These are phyloP conservation scores for Penicillium freii DNA, from an alignment of 2,329 filamentous ascomycete species.

Conservation along the genomic window DNA sequence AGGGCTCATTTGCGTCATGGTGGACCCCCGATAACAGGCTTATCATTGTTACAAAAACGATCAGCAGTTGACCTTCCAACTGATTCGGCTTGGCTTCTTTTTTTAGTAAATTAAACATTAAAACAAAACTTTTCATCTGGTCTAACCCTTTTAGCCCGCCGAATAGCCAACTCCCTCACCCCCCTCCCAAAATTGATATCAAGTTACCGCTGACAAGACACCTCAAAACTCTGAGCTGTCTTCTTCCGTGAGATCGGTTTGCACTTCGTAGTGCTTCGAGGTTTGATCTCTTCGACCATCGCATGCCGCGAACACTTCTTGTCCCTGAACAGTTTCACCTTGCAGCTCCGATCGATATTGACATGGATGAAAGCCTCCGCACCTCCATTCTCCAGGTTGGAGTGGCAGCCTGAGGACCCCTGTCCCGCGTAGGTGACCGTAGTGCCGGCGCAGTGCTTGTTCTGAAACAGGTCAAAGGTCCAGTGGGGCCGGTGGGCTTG, in stretches of 20 bases:
- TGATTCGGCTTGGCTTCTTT: too few relatives aligned
- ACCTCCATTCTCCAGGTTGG: constrained; percentile 1
- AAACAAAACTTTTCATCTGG: neutral
- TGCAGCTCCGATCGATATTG: constrained; percentile 9
- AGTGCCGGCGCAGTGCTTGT: constrained; percentile 4
- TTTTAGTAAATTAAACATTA: neutral
- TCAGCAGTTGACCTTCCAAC: neutral
- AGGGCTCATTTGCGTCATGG: constrained; percentile 3
- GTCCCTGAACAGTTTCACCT: constrained; percentile 12
- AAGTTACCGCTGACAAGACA: constrained; percentile 1
- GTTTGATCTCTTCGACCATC: constrained; percentile 3
- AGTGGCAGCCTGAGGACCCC: constrained; percentile 9
- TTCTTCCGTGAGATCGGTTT: neutral
- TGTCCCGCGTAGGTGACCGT: neutral
- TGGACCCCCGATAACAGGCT: constrained; percentile 7
- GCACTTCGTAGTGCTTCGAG: neutral
- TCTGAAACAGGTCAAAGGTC: constrained; percentile 13
- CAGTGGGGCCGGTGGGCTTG: constrained; percentile 1
- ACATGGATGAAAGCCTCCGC: constrained; percentile 1
- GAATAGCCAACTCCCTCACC: too few relatives aligned
- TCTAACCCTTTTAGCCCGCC: neutral
- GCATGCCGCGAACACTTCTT: constrained; percentile 1
- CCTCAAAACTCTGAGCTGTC: constrained; percentile 7
- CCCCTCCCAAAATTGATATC: too few relatives aligned
- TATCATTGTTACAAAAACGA: neutral